Conservation (phyloP, 2,329 filamentous ascomycete species). For the Colletotrichum somersetense region DNA sequence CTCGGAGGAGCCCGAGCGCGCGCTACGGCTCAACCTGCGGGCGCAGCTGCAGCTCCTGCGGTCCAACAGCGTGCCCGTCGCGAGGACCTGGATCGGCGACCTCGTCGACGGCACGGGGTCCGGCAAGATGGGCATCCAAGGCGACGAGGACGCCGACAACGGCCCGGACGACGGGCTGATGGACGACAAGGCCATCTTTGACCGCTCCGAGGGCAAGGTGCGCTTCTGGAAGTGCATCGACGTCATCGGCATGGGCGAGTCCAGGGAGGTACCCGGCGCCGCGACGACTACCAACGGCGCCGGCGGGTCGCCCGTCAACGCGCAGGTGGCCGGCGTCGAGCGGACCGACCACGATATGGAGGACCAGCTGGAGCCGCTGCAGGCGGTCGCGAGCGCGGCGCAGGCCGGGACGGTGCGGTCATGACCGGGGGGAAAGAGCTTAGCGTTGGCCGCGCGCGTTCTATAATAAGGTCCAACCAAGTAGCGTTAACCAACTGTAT, state of each 20-base stretch:
- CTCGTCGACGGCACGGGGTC: conserved; percentile 61
- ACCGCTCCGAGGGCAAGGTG: conserved; percentile 56
- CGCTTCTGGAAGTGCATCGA: conserved; percentile 67
- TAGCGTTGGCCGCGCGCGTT: background rate
- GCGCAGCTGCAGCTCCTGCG: conserved; percentile 66
- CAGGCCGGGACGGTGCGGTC: conserved; percentile 10
- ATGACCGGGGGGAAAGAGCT: background rate
- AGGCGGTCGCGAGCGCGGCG: conserved; percentile 39
- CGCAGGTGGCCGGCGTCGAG: conserved; percentile 33
- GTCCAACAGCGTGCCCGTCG: conserved; percentile 61
- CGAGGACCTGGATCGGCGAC: conserved; percentile 63
- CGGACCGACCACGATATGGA: conserved; percentile 40
- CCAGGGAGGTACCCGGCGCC: conserved; percentile 34
- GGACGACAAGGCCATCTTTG: conserved; percentile 66
- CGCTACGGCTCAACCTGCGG: conserved; percentile 64
- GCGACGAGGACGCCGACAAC: conserved; percentile 35
- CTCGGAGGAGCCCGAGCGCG: conserved; percentile 68
- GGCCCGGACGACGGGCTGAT: conserved; percentile 54
- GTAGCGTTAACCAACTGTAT: background rate
- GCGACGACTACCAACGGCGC: background rate
- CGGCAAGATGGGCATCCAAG: conserved; percentile 48
- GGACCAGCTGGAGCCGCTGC: conserved; percentile 41
- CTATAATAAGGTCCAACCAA: background rate
- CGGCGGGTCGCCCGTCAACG: conserved; percentile 5
- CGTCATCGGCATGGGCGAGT: conserved; percentile 61